Evolutionary conservation across 257 asterid genomes (phyloP).

Genomic region (Gardenia jasminoides): DNA sequence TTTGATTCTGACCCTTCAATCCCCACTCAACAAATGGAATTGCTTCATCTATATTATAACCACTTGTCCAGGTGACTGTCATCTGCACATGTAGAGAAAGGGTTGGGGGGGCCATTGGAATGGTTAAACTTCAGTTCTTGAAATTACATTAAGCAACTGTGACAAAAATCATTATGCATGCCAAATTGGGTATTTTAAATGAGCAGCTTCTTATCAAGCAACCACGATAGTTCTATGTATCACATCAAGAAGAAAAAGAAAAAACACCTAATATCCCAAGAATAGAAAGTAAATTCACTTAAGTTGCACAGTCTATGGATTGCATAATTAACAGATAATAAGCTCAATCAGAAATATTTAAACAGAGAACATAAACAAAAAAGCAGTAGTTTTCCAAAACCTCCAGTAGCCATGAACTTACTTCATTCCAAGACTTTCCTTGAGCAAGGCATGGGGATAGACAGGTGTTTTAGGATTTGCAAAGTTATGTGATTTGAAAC

Average conservation of each 20-base stretch:
- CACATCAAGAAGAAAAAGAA: background rate
- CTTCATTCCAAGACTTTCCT: conserved; percentile 94
- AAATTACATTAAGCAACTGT: background rate
- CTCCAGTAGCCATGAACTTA: conserved; percentile 35
- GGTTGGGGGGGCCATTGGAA: conserved; percentile 8
- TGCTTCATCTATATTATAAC: conserved; percentile 72
- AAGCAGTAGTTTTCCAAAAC: background rate
- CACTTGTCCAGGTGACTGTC: conserved; percentile 97
- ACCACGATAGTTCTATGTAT: background rate
- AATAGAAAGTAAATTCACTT: background rate
- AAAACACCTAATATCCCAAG: too few species aligned
- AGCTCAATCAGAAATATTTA: background rate
- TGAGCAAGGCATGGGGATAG: conserved; percentile 94
- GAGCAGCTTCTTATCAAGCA: background rate
- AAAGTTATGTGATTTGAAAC: conserved; percentile 73
- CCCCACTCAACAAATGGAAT: conserved; percentile 80
- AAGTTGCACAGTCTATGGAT: background rate
- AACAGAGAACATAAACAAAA: background rate
- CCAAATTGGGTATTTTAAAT: background rate
- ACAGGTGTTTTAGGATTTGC: conserved; percentile 84
- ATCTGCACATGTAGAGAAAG: conserved; percentile 43
- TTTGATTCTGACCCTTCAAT: conserved; percentile 33
- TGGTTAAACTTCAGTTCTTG: background rate
- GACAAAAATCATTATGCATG: background rate
- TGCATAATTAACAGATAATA: background rate